Conservation (phyloP, 768 basidiomycete genomes). For the Hortiboletus campestris region DNA sequence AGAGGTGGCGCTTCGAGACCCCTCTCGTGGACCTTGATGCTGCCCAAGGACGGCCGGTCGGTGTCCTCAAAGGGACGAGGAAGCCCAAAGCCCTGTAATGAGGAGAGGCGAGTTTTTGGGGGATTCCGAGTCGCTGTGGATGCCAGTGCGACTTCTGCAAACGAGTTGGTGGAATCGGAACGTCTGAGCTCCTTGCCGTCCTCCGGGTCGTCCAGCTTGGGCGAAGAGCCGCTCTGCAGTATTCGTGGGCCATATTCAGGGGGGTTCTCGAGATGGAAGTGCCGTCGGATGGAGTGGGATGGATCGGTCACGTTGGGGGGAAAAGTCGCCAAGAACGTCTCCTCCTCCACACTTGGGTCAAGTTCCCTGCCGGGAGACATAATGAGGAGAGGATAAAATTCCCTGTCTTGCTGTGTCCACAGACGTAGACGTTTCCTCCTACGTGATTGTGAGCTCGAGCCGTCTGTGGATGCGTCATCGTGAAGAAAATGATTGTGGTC, state of each 20-base stretch:
- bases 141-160: constrained; percentile 21
- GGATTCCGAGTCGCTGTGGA: background rate
- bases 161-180: constrained; percentile 12
- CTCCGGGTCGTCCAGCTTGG: background rate
- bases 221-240: background rate
- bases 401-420: constrained; percentile 2
- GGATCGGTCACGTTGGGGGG: background rate
- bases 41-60: background rate
- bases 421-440: constrained; percentile 11
- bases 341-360: background rate
- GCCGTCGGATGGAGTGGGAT: background rate
- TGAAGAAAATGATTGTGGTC: background rate
- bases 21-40: constrained; percentile 13
- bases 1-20: constrained; percentile 15
- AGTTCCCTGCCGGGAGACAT: constrained; percentile 10
- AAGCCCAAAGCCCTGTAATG: constrained; percentile 14
- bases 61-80: constrained; percentile 23
- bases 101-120: constrained; percentile 9
- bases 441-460: background rate
- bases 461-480: background rate
- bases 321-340: constrained; percentile 1
- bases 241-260: background rate
- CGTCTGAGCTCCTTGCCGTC: background rate
- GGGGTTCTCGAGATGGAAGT: background rate
- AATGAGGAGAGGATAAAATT: constrained; percentile 25